These are phyloP conservation scores for Corymbia citriodora DNA, from an alignment of 441 rosid genomes.

Conservation along the genomic window DNA sequence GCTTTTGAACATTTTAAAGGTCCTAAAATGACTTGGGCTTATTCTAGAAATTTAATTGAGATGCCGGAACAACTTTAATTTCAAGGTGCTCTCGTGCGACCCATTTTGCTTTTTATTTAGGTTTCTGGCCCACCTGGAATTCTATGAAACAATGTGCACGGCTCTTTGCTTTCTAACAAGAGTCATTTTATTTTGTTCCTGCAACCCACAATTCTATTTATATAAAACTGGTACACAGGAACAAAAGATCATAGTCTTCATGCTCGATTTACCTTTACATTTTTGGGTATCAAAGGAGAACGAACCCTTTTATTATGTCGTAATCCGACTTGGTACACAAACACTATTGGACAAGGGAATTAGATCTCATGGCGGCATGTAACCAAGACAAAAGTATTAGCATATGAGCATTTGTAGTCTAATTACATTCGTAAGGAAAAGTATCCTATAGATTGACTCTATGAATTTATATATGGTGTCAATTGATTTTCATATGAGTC, in stretches of 20 bases:
- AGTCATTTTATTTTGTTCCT: background rate
- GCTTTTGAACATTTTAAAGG: no score
- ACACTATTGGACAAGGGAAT: background rate
- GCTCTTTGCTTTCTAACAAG: background rate
- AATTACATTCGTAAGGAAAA: background rate
- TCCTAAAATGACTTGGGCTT: no score
- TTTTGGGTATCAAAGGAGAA: background rate
- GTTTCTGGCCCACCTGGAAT: no score
- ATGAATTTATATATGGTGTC: background rate
- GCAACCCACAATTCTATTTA: background rate
- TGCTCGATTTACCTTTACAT: background rate
- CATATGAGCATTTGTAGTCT: background rate
- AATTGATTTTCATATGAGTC: background rate
- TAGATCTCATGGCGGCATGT: background rate
- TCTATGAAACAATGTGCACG: no score
- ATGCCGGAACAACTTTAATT: no score
- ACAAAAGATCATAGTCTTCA: background rate
- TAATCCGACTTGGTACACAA: background rate
- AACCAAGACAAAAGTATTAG: background rate
- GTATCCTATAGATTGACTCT: no score
- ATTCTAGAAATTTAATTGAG: no score
- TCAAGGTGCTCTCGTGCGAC: no score
- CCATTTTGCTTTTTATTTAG: no score
- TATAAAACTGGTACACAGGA: accelerated
- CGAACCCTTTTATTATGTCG: no score